Evolutionary conservation across 352 stramenopile genomes (phyloP).

Genomic region (Blastocystis sp.): DNA sequence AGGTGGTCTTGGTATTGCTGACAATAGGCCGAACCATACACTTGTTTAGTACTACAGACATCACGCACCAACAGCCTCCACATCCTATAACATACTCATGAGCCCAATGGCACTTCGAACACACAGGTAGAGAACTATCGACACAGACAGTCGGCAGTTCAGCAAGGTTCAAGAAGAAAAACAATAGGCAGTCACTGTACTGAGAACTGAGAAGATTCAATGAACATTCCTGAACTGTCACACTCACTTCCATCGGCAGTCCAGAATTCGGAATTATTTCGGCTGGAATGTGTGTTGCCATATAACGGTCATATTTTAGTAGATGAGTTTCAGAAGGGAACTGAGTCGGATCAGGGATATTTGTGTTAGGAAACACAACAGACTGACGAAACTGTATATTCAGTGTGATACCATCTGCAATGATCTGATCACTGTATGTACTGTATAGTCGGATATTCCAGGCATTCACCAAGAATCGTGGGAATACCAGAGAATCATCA

Average conservation of each 20-base stretch:
- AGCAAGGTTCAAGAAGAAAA: slow-evolving; percentile 62
- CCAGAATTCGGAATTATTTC: slow-evolving; percentile 25
- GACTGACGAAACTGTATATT: slow-evolving; percentile 2
- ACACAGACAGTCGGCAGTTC: slow-evolving; percentile 22
- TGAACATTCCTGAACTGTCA: neutral
- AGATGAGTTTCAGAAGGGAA: neutral
- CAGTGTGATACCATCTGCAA: neutral
- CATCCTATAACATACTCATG: neutral
- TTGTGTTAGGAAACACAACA: neutral
- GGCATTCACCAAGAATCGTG: slow-evolving; percentile 17
- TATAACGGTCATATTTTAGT: neutral
- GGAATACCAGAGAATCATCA: neutral
- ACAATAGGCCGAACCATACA: neutral
- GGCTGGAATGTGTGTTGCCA: neutral
- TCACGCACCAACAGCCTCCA: slow-evolving; percentile 29
- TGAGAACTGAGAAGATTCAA: neutral
- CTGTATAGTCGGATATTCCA: neutral
- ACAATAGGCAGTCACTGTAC: slow-evolving; percentile 19
- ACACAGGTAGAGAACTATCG: neutral
- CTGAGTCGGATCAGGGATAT: neutral
- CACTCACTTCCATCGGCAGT: slow-evolving; percentile 10
- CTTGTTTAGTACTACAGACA: neutral
- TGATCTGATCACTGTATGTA: neutral
- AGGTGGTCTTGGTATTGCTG: neutral
- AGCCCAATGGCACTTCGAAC: neutral